Base-by-base conservation (phyloP, 306 rosid species). In the Vicia villosa region DNA sequence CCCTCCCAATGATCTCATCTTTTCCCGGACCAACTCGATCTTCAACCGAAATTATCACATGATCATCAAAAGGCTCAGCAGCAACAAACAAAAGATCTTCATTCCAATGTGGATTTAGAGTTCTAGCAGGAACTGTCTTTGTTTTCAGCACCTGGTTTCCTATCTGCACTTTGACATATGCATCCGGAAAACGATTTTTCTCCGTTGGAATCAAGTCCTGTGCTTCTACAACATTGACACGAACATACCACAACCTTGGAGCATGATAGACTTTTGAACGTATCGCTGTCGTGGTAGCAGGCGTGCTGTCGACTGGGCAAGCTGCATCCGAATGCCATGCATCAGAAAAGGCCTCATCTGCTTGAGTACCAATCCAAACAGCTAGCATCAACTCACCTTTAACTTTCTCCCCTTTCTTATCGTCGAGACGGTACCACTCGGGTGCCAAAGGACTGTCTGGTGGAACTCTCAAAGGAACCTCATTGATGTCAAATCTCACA, bases 281-380 rank as follows among this genome's bases (percentile, higher is more conserved):
- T 32, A 88, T 71, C 11, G 4, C 40, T 0, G 86, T 36, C 8
- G 87, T 80, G 56, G 82, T 69, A 34, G 81, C 77, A 11, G 80
- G 74, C 37, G 84, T 51, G 82, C 82, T 76, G 67, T 83, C 86
- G 57, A 80, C 50, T 38, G 89, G 87, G 32, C 83, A 76, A 57
- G 87, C 95, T 22, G 89, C 89, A 63, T 88, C 91, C 34, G 93
- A 91, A 75, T 88, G 90, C 98, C 98, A 92, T 8, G 98, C 91
- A 74, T 92, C 95, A 19, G 95, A 82, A 67, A 92, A 92, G 0
- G 98, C 86, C 66, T 92, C 96, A 55, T 92, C 96, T 19, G 96
- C 96, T 80, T 92, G 96, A 6, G 96, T 92, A 10, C 98, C 98
- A 73, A 92, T 80, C 96, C 96, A 89, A n/a, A 92, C 91, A 15